These are phyloP conservation scores for Myxozyma mucilagina DNA, from an alignment of 805 yeast species.

Conservation along the genomic window DNA sequence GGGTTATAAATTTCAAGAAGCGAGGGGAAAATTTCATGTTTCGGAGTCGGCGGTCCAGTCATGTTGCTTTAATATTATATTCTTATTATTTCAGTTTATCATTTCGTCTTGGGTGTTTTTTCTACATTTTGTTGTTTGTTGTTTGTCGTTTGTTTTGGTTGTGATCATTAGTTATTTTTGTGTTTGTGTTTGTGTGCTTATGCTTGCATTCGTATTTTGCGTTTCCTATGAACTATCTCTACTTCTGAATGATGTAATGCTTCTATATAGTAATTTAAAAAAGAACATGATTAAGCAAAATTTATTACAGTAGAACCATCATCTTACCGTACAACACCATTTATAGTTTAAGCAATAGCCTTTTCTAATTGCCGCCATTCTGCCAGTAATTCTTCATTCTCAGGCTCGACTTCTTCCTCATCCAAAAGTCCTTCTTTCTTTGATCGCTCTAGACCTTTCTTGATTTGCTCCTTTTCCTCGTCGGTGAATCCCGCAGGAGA, in stretches of 20 bases:
- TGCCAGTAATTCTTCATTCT: conserved; percentile 9
- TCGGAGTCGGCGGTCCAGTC: background rate
- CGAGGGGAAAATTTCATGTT: background rate
- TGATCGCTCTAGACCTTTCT: conserved; percentile 22
- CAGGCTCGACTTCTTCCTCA: conserved; percentile 14
- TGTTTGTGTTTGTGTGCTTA: too few relatives aligned
- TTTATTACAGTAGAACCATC: background rate
- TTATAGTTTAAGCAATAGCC: conserved; percentile 6
- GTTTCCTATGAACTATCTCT: too few relatives aligned
- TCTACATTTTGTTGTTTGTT: background rate
- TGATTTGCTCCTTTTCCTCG: conserved; percentile 25
- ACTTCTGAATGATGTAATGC: too few relatives aligned
- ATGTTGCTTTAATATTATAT: background rate
- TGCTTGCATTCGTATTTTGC: conserved; percentile 7
- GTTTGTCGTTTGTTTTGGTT: conserved; percentile 20
- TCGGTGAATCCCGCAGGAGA: conserved; percentile 24
- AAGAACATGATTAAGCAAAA: too few relatives aligned
- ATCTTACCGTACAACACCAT: background rate
- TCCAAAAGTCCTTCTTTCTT: conserved; percentile 24
- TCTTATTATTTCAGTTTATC: background rate
- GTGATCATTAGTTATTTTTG: conserved; percentile 8
- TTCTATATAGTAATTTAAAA: too few relatives aligned
- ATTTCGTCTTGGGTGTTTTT: background rate
- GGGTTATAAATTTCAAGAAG: background rate
- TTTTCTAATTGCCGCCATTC: conserved; percentile 30